phyloP scores from a whole-genome alignment of 1,284 basidiomycete genomes.

The Malassezia arunalokei region DNA sequence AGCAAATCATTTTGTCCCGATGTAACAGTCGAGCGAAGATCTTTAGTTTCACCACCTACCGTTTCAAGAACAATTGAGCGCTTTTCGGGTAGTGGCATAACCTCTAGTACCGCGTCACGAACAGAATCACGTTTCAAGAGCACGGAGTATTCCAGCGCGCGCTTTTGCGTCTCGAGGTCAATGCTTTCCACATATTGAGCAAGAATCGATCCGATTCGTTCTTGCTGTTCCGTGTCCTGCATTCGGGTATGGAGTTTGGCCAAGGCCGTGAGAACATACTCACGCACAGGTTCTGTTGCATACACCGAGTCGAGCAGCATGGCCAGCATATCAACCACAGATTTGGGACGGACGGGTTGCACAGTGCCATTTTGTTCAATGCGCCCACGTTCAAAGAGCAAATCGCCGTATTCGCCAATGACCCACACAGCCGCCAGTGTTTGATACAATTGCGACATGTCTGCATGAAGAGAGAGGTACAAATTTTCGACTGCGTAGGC shows the following conservation, averaged over 20 bases:
- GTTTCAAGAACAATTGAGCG: constrained; percentile 39
- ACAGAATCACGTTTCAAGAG: constrained; percentile 60
- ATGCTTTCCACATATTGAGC: constrained; percentile 64
- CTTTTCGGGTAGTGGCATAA: constrained; percentile 95
- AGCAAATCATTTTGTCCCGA: background rate
- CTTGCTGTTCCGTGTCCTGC: constrained; percentile 54
- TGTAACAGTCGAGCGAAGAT: constrained; percentile 26
- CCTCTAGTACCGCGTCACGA: constrained; percentile 78
- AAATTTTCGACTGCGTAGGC: constrained; percentile 87
- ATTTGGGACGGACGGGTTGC: constrained; percentile 61
- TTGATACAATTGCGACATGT: constrained; percentile 91
- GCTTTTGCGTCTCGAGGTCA: constrained; percentile 88
- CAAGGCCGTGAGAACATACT: constrained; percentile 78
- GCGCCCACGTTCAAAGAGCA: constrained; percentile 67
- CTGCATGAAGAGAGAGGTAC: constrained; percentile 71
- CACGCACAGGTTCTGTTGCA: constrained; percentile 75
- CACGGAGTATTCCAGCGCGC: constrained; percentile 84
- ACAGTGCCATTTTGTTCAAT: constrained; percentile 60
- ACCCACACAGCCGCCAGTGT: constrained; percentile 90
- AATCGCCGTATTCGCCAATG: constrained; percentile 89
- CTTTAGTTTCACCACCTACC: constrained; percentile 44
- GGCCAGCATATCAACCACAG: constrained; percentile 73
- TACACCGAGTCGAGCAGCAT: constrained; percentile 88
- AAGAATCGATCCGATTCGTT: constrained; percentile 64
- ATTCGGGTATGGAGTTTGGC: constrained; percentile 77